Evolutionary conservation across 768 basidiomycete genomes (phyloP).

Genomic region (Suillus lakei): DNA sequence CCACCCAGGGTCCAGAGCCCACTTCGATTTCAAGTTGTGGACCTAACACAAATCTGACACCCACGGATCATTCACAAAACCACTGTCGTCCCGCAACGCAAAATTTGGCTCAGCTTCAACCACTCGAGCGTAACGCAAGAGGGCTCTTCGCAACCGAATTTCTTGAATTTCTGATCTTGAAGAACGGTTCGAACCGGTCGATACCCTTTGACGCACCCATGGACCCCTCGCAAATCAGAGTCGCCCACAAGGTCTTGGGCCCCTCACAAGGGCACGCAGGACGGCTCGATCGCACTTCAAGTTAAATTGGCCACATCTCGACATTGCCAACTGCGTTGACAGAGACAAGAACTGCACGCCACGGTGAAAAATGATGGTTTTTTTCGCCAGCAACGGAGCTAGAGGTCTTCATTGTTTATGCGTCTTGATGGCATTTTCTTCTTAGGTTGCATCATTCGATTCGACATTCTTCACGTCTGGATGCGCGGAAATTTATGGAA

Average conservation of each 20-base stretch:
- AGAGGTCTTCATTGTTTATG: neutral
- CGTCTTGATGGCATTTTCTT: slow-evolving; percentile 4
- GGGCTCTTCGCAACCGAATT: neutral
- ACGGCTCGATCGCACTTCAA: neutral
- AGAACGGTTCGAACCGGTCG: neutral
- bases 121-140: slow-evolving; percentile 3
- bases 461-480: neutral
- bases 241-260: neutral
- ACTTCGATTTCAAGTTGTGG: slow-evolving; percentile 1
- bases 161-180: slow-evolving; percentile 2
- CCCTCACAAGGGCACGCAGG: neutral
- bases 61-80: neutral
- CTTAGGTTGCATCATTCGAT: neutral
- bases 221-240: neutral
- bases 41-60: slow-evolving; percentile 1
- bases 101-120: neutral
- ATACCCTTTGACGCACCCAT: slow-evolving; percentile 1
- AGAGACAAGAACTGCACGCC: neutral
- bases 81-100: neutral
- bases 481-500: neutral
- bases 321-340: neutral
- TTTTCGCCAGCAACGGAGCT: neutral
- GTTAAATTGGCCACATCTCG: neutral
- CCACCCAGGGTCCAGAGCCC: neutral
- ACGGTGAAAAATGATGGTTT: slow-evolving; percentile 10